Evolutionary conservation across 2,329 filamentous ascomycete genomes (phyloP), one percentile per base, ranked within the genome.

Genomic region (Zymoseptoria tritici): DNA sequence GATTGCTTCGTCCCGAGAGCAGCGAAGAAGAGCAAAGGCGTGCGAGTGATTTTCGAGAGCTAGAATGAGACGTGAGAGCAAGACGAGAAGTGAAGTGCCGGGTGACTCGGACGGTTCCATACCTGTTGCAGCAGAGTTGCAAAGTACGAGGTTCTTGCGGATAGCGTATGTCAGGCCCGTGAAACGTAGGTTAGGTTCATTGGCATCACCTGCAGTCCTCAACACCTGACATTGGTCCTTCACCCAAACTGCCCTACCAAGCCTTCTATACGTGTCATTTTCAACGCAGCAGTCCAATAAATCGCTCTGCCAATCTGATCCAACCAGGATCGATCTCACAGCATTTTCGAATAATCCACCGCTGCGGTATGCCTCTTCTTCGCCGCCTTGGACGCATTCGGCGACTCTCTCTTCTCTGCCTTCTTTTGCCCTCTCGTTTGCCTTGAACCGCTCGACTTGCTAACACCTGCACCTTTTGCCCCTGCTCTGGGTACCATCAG

Each of bases 361-460:
- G 36, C 22, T 24, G 19, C 21, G 8, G 54, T 59, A 55, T 63
- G 63, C 16, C 63, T 51, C 55, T 52, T 57, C 63, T 64, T 63
- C 46, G 61, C 63, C 9, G 63, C 60, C 13, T 52, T 56, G 26
- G 51, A 52, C 9, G 57, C 58, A 55, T 61, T 58, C 9, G 63
- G 63, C 55, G 22, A 54, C 9, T 31, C 50, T n/a, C 57, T 56
- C 36, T 57, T 50, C 24, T 58, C 54, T 11, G 52, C 54, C 31
- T 59, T 61, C 22, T 57, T 51, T 55, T 61, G 61, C 16, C 36
- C 56, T 36, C 63, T 55, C 9, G 63, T 64, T 59, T 64, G 57
- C 21, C 60, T 57, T 22, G 63, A 59, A 50, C 54, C 22, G n/a
- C 29, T 53, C 22, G n/a, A n/a, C 9, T 53, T 53, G 13, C 22